These are phyloP conservation scores for Diospyros lotus DNA, from an alignment of 148 eudicot genomes.

Conservation along the genomic window DNA sequence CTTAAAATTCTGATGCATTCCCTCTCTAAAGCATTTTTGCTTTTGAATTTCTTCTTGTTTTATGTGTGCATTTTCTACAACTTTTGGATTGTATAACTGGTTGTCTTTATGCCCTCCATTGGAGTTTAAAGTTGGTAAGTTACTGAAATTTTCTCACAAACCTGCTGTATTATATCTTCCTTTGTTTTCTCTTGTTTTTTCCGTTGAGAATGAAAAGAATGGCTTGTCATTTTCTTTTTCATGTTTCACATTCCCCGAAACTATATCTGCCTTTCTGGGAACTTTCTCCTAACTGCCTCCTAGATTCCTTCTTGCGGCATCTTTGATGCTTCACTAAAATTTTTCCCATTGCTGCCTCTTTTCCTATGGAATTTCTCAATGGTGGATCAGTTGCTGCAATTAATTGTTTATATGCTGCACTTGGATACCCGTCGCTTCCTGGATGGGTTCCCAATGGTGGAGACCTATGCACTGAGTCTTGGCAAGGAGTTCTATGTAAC, in stretches of 20 bases:
- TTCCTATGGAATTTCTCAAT: slow-evolving; percentile 6
- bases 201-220: too few relatives aligned
- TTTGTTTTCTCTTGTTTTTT: neutral
- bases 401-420: slow-evolving; percentile 61
- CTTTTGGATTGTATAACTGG: neutral
- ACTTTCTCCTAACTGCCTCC: neutral
- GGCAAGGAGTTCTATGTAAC: slow-evolving; percentile 89
- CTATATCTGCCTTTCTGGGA: neutral
- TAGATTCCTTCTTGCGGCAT: neutral
- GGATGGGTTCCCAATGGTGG: slow-evolving; percentile 78
- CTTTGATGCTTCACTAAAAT: neutral
- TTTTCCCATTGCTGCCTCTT: neutral
- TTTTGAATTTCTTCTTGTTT: neutral
- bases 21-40: neutral
- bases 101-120: neutral
- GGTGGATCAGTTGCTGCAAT: slow-evolving; percentile 72
- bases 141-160: neutral
- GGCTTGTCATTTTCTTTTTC: too few relatives aligned
- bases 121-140: neutral
- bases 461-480: slow-evolving; percentile 74
- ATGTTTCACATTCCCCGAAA: neutral
- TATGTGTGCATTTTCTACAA: neutral
- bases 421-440: slow-evolving; percentile 74
- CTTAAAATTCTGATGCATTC: neutral
- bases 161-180: neutral